A percentile compares a stretch with the other conserved stretches of the same genome.
Evolutionary conservation across 352 stramenopile species (phyloP).

Genomic region (Phytophthora sp.): DNA sequence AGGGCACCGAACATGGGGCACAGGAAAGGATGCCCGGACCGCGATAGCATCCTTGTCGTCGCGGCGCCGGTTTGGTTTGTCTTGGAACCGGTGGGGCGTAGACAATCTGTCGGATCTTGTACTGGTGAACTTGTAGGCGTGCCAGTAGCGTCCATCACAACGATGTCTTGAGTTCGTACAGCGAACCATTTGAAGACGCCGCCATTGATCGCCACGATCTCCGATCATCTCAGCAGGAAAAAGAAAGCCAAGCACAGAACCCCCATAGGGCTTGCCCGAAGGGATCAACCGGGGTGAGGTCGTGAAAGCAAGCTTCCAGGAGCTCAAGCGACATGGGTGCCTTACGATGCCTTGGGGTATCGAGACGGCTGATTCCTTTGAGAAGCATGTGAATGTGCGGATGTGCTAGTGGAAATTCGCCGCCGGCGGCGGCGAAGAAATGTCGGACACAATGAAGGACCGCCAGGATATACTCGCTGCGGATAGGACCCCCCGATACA

Average conservation of each 20-base stretch:
- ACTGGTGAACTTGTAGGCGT: no score
- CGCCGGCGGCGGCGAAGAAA: background rate
- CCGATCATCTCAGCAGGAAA: slow-evolving; percentile 13
- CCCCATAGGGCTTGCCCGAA: slow-evolving; percentile 18
- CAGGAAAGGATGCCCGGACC: no score
- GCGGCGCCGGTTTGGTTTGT: no score
- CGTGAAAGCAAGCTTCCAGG: slow-evolving; percentile 3
- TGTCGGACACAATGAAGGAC: background rate
- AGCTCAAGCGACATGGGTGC: background rate
- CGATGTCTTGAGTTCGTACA: slow-evolving; percentile 4
- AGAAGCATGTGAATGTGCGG: slow-evolving; percentile 16
- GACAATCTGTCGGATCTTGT: no score
- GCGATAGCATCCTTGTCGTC: no score
- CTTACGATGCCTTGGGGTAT: background rate
- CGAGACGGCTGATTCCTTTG: slow-evolving; percentile 14
- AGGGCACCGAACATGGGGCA: no score
- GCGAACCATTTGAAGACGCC: slow-evolving; percentile 27
- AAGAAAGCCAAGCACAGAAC: slow-evolving; percentile 24
- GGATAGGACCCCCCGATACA: background rate
- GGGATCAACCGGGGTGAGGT: background rate
- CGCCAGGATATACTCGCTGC: background rate
- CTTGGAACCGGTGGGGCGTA: no score
- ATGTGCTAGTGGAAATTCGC: slow-evolving; percentile 4
- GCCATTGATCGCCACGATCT: slow-evolving; percentile 8
- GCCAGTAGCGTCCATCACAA: no score